Evolutionary conservation across 805 yeast genomes (phyloP), one percentile per base, ranked within the genome.

Genomic region (Pichia phayaonensis): DNA sequence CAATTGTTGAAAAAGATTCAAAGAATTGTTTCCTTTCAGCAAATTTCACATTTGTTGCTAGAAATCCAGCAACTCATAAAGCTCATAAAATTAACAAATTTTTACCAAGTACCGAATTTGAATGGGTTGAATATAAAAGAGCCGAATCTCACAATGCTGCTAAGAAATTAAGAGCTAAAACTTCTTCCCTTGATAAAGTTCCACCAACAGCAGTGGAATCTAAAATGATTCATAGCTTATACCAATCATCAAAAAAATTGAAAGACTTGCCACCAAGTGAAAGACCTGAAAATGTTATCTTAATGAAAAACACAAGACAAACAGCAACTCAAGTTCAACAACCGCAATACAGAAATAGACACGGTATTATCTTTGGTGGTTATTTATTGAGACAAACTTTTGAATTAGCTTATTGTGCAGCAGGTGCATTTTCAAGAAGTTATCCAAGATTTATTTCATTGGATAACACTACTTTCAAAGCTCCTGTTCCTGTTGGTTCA

Each of bases 401-500:
- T 65, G 98, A 90, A 66, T 77, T 90, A 61, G 97, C 96, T 1
- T 90, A 90, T 64, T 89, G 96, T 68, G 81, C 92, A 18, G 89
- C 96, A 8, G 96, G 96, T 7, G 86, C 95, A 1, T 89, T 90
- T 61, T 74, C 96, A 2, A 82, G 81, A 56, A 82, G 92, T 16
- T 81, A 84, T 53, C 97, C 98, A 42, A 75, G 97, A 63, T 90
- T 90, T 59, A 86, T 89, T 12, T 85, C 96, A 2, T 75, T 90
- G 57, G 97, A 90, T 65, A 84, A 94, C 22, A 89, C 96, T 42
- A 86, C 95, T 23, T 90, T 90, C 75, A 83, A 86, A 61, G 86
- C 90, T 20, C 98, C 98, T 2, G 98, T 90, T 8, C 97, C 97
- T 1, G 97, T 90, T 18, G 97, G 98, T 1, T 82, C 90, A 1